Percentiles rank a stretch among this genome's conserved stretches.
Conservation (phyloP, 2,329 filamentous ascomycete species). For the Fusarium graminum region DNA sequence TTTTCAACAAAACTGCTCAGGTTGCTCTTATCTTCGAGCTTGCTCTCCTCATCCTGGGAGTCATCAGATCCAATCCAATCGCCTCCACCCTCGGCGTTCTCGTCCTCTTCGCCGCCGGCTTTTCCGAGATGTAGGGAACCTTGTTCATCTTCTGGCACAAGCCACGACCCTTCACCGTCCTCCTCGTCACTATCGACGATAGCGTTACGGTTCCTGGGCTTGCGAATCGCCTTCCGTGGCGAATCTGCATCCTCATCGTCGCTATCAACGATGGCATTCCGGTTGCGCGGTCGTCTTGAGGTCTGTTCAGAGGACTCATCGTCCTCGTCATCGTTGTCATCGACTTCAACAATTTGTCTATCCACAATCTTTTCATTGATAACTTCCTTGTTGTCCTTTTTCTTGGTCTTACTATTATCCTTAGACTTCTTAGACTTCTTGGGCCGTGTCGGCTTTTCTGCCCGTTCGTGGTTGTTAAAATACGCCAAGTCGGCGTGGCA, state of each 20-base stretch:
- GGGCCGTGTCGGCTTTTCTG: conserved; percentile 58
- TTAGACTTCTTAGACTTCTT: conserved; percentile 41
- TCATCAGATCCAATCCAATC: conserved; percentile 82
- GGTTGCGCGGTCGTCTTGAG: conserved; percentile 29
- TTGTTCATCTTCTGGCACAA: conserved; percentile 77
- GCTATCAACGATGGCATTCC: conserved; percentile 36
- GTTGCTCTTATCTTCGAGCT: conserved; percentile 66
- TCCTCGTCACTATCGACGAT: conserved; percentile 77
- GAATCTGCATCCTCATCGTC: conserved; percentile 37
- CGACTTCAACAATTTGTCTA: conserved; percentile 30
- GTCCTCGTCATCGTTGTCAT: conserved; percentile 42
- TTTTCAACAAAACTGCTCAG: conserved; percentile 68
- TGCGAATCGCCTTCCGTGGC: conserved; percentile 48
- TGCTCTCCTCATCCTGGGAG: conserved; percentile 67
- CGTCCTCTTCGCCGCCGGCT: conserved; percentile 87
- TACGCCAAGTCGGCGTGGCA: conserved; percentile 81
- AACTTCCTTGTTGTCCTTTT: conserved; percentile 9
- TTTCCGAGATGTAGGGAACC: conserved; percentile 74
- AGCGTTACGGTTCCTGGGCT: conserved; percentile 65
- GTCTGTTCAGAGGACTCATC: conserved; percentile 37
- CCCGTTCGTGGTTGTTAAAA: conserved; percentile 64
- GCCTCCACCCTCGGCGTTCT: conserved; percentile 88
- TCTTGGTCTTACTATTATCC: conserved; percentile 37
- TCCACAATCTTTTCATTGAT: conserved; percentile 37
- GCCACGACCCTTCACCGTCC: conserved; percentile 80